phyloP scores from a whole-genome alignment of 202 grass and related monocot species.

The Setaria viridis region DNA sequence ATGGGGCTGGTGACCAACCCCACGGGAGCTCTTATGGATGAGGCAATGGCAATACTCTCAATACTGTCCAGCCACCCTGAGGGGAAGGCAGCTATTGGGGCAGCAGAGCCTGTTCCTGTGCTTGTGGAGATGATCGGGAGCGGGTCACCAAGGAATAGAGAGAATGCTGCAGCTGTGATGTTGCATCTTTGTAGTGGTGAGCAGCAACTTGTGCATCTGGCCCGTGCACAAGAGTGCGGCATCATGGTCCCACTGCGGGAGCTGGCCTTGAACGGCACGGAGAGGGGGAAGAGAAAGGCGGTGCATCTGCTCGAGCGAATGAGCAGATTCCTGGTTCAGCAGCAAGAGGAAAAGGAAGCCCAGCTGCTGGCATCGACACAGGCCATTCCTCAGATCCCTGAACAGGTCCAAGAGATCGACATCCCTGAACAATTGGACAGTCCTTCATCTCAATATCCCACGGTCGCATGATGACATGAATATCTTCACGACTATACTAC shows the following conservation, averaged over 20 bases:
- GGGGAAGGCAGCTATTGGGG: conserved; percentile 73
- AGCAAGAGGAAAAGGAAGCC: conserved; percentile 61
- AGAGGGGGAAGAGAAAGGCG: conserved; percentile 77
- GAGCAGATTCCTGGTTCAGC: conserved; percentile 77
- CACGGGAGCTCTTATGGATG: conserved; percentile 67
- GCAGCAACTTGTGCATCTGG: conserved; percentile 50
- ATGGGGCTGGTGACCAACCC: conserved; percentile 79
- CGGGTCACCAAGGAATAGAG: conserved; percentile 75
- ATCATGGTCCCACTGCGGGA: conserved; percentile 72
- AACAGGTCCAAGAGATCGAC: conserved; percentile 45
- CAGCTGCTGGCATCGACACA: conserved; percentile 37
- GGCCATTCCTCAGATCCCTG: conserved; percentile 31
- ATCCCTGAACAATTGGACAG: conserved; percentile 53
- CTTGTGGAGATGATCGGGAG: conserved; percentile 78
- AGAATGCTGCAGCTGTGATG: conserved; percentile 92
- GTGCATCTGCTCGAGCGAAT: conserved; percentile 77
- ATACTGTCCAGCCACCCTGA: conserved; percentile 84
- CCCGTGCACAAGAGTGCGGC: conserved; percentile 58
- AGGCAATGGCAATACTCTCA: conserved; percentile 84
- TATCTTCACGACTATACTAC: not conserved
- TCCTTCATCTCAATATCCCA: conserved; percentile 44
- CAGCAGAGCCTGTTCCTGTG: conserved; percentile 72
- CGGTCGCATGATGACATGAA: conserved; percentile 18
- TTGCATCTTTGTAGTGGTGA: conserved; percentile 71
- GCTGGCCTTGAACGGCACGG: conserved; percentile 77